phyloP scores from a whole-genome alignment of 495 filamentous ascomycete genomes.

The Neurospora intermedia region DNA sequence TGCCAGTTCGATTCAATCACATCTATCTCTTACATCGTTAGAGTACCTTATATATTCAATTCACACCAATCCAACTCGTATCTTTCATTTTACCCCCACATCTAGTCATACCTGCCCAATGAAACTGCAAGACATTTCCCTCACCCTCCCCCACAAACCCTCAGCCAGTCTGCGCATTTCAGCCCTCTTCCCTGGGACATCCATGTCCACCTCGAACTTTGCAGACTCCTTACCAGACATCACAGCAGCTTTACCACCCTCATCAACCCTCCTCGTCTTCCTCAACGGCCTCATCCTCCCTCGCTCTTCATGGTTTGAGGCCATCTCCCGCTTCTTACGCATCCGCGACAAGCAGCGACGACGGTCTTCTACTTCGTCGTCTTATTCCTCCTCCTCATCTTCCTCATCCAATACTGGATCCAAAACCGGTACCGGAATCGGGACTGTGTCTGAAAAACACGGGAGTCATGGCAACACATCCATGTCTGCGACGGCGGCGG shows the following conservation, averaged over 20 bases:
- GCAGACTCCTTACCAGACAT: neutral
- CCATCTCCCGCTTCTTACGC: constrained; percentile 33
- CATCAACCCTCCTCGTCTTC: constrained; percentile 43
- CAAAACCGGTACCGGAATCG: neutral
- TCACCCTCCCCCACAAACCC: constrained; percentile 16
- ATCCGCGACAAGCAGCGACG: constrained; percentile 5
- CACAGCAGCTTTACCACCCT: constrained; percentile 4
- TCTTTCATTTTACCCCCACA: neutral
- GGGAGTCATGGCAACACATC: neutral
- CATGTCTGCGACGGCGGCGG: neutral
- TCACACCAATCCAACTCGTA: neutral
- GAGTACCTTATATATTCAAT: neutral
- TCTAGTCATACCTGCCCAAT: neutral
- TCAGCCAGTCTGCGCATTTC: constrained; percentile 12
- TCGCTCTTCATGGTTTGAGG: constrained; percentile 36
- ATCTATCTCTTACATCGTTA: neutral
- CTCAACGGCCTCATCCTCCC: constrained; percentile 51
- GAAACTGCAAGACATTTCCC: neutral
- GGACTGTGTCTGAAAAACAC: neutral
- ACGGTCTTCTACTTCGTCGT: neutral
- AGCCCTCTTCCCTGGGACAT: neutral
- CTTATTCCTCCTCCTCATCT: neutral
- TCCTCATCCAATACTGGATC: neutral
- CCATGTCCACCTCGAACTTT: neutral
- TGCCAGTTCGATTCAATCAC: neutral